Percentiles rank a stretch among this genome's conserved stretches.
phyloP scores from a whole-genome alignment of 805 yeast species.

The Suhomyces sp. region DNA sequence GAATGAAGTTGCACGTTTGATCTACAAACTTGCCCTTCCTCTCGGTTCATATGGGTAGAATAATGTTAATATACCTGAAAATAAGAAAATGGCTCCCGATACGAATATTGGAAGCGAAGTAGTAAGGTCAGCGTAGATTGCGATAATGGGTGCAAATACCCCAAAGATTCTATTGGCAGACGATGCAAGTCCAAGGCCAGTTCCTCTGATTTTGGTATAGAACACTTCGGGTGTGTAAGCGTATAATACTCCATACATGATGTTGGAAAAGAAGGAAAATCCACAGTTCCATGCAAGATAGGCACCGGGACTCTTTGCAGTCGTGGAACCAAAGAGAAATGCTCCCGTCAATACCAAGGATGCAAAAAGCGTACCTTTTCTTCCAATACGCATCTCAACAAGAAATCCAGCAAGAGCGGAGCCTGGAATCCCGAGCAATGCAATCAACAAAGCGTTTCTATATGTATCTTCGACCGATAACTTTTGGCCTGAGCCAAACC shows the following conservation, averaged over 20 bases:
- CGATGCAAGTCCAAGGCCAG: conserved; percentile 62
- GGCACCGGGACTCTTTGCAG: conserved; percentile 52
- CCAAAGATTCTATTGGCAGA: conserved; percentile 54
- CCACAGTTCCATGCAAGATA: conserved; percentile 49
- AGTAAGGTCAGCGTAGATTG: conserved; percentile 48
- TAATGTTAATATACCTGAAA: conserved; percentile 36
- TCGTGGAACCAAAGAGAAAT: conserved; percentile 61
- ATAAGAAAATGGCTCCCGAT: conserved; percentile 54
- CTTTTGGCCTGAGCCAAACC: conserved; percentile 28
- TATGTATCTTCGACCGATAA: conserved; percentile 33
- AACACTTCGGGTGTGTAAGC: conserved; percentile 69
- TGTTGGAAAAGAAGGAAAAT: conserved; percentile 48
- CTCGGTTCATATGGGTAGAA: conserved; percentile 52
- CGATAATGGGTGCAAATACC: conserved; percentile 56
- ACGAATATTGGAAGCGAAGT: conserved; percentile 62
- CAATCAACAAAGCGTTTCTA: conserved; percentile 30
- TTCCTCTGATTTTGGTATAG: conserved; percentile 49
- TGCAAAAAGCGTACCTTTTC: conserved; percentile 55
- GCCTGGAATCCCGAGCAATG: conserved; percentile 35
- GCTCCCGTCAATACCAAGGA: conserved; percentile 58
- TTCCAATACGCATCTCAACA: conserved; percentile 43
- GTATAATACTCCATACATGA: conserved; percentile 57
- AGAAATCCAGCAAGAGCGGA: conserved; percentile 33
- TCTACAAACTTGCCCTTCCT: conserved; percentile 18
- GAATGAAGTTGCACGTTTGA: too few species aligned